Base-by-base conservation (phyloP, 495 filamentous ascomycete species). In the Cladorrhinum samala region DNA sequence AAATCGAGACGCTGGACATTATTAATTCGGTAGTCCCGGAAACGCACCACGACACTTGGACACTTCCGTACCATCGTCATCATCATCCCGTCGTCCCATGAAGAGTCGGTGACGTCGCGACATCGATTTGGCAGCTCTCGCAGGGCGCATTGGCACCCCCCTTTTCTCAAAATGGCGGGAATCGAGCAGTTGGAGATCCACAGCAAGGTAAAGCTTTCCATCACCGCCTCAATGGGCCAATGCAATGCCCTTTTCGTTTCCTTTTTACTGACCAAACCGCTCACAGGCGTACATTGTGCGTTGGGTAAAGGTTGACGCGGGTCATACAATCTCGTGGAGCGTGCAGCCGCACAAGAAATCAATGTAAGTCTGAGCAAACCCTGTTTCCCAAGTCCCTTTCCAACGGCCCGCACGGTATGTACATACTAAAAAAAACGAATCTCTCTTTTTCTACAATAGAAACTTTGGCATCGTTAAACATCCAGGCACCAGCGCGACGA, bases 391-490 rank as follows among this genome's bases (percentile, higher is more conserved):
- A 42, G 9, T 20, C 19, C 14, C 7, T 23, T 23, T 19, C 42
- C 19, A 8, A 14, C 23, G 17, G 19, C 14, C 3, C 3, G 16
- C 9, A 17, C 5, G n/a, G 14, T 1, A n/a, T n/a, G 7, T 7
- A 37, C 30, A 37, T 7, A 14, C 7, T 14, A 37, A 14, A 37
- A 37, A 37, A 14, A 37, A 37, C 30, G 14, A 37, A 24, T 11
- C 20, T 9, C 16, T 40, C 56, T 54, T 36, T 9, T 37, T 24
- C 27, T n/a, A 14, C 47, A 11, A 46, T 55, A 84, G 81, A 68
- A 96, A 96, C 71, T 96, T 97, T 65, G 94, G 87, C 63, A 85
- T 98, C 64, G 95, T 97, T 73, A 96, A 95, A 62, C 93, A 97
- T 66, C 92, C 93, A 16, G 88, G 89, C 50, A 79, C 82, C 59